Evolutionary conservation across 495 filamentous ascomycete genomes (phyloP).

Genomic region (Amorphotheca resinae): DNA sequence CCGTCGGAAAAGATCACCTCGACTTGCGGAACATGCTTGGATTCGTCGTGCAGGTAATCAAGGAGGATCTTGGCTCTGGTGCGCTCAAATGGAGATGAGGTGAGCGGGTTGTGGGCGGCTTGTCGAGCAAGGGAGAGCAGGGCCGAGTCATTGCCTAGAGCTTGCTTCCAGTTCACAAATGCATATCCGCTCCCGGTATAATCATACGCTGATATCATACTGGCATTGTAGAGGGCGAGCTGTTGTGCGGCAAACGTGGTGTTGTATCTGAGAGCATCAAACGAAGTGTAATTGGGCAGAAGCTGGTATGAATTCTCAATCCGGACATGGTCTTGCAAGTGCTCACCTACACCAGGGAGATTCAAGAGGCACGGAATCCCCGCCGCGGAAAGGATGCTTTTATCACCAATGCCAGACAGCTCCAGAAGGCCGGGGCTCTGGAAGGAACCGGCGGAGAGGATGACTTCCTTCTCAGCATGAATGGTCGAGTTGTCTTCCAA

Average conservation of each 20-base stretch:
- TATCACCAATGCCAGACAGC: constrained; percentile 11
- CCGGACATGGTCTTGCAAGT: constrained; percentile 41
- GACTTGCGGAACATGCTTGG: constrained; percentile 15
- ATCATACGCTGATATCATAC: constrained; percentile 19
- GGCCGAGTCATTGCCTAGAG: constrained; percentile 3
- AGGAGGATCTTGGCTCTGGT: constrained; percentile 18
- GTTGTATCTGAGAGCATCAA: constrained; percentile 21
- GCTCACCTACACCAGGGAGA: constrained; percentile 46
- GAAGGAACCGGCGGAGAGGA: constrained; percentile 10
- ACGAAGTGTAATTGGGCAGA: constrained; percentile 8
- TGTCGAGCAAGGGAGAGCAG: constrained; percentile 11
- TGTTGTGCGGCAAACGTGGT: constrained; percentile 17
- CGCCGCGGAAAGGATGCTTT: constrained; percentile 26
- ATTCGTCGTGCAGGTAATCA: constrained; percentile 11
- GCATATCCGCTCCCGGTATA: constrained; percentile 18
- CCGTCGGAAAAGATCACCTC: constrained; percentile 25
- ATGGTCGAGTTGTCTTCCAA: constrained; percentile 18
- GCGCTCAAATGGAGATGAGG: constrained; percentile 2
- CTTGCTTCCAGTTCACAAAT: constrained; percentile 13
- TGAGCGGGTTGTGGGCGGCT: background rate
- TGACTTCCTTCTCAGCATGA: constrained; percentile 11
- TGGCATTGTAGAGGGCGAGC: constrained; percentile 11
- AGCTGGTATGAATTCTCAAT: constrained; percentile 20
- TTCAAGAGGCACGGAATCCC: constrained; percentile 42
- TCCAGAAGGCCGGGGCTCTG: constrained; percentile 9